Evolutionary conservation across 441 rosid species (phyloP).

Genomic region (Brassica balearica): DNA sequence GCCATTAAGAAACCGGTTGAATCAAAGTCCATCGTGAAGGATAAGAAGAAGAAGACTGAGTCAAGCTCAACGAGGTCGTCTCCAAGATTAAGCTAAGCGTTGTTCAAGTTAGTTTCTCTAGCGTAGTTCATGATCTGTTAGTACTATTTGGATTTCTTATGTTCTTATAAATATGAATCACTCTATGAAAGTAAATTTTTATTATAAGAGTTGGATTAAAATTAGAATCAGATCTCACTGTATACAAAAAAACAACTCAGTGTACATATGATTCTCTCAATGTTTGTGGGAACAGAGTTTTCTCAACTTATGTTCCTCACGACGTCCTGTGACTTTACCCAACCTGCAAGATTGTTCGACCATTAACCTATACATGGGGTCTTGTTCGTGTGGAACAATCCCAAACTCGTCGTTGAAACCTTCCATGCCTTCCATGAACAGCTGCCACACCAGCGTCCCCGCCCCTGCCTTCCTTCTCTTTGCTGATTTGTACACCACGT

Average conservation of each 20-base stretch:
- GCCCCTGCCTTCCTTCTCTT: slow-evolving; percentile 68
- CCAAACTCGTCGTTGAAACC: slow-evolving; percentile 79
- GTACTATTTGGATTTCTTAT: not conserved
- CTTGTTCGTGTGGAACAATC: slow-evolving; percentile 67
- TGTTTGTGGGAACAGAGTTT: slow-evolving; percentile 51
- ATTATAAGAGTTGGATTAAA: slow-evolving; percentile 1
- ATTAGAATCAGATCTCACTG: slow-evolving; percentile 25
- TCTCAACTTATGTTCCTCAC: slow-evolving; percentile 48
- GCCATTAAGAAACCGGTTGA: not conserved
- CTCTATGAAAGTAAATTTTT: not conserved
- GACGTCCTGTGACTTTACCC: slow-evolving; percentile 51
- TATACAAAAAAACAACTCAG: not conserved
- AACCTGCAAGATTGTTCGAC: slow-evolving; percentile 75
- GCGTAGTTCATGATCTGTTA: slow-evolving; percentile 17
- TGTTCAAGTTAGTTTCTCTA: slow-evolving; percentile 25
- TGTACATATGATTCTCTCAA: slow-evolving; percentile 37
- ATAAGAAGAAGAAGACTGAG: slow-evolving; percentile 4
- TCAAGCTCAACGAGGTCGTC: slow-evolving; percentile 52
- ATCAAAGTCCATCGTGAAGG: not conserved
- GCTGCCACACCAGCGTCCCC: slow-evolving; percentile 83
- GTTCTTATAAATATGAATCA: slow-evolving; percentile 26
- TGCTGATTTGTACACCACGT: slow-evolving; percentile 64
- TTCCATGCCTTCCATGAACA: slow-evolving; percentile 76
- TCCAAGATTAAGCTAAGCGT: slow-evolving; percentile 61
- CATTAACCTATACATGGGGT: slow-evolving; percentile 52